Base-by-base conservation (phyloP, 2,329 filamentous ascomycete genomes). In the Phyllosticta citriasiana region DNA sequence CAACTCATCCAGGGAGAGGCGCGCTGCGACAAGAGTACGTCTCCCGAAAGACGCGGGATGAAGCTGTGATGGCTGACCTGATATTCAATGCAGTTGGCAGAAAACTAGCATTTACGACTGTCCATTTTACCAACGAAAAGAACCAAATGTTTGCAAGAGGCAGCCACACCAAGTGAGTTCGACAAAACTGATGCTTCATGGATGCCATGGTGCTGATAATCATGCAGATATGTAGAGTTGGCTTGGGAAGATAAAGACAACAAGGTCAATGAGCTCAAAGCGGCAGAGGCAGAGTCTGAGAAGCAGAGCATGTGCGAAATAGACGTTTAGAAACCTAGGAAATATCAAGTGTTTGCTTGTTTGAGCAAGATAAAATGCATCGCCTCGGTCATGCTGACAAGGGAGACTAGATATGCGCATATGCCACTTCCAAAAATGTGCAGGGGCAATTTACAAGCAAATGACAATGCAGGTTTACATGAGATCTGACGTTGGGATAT, bases 171-270 rank as follows among this genome's bases (percentile, higher is more conserved):
- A 88, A 88, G 78, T 84, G 69, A 68, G 75, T 57, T 8, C 10
- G 7, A 26, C 12, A 16, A 14, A n/a, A 14, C 33, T 33, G 14
- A 26, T 57, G 7, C 2, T 51, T 22, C 30, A 22, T 52, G 26
- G 9, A 22, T n/a, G 5, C 1, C 16, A 47, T 27, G 22, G 10
- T 26, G 52, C 8, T 55, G 47, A 30, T 16, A 2, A n/a, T 14
- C 50, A 3, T n/a, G 56, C 52, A 82, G 80, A 65, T 86, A 82
- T 65, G 77, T 86, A 19, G 79, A 82, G 4, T 65, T 80, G 22
- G 84, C 84, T 2, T 86, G 81, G 79, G 85, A 84, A 66, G 84
- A 86, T 62, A 78, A 80, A 1, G 80, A 83, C 62, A 87, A 87
- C 63, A 84, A 84, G 55, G 78, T 80, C 0, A 81, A 84, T 57